These are phyloP conservation scores for Fragaria vesca DNA, from an alignment of 306 rosid genomes.

Conservation along the genomic window DNA sequence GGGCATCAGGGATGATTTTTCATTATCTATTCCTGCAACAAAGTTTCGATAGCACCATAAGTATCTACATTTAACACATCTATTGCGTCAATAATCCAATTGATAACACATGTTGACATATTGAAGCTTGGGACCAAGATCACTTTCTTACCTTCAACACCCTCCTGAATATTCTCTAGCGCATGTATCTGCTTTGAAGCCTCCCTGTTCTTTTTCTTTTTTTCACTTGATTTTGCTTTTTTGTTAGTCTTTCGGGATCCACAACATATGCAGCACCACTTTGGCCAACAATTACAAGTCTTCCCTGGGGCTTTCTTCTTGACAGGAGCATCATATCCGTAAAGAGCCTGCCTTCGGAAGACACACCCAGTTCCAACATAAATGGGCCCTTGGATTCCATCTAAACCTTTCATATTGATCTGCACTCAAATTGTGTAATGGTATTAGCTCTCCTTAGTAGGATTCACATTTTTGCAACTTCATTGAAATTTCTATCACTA, in stretches of 20 bases:
- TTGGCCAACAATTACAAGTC: conserved; percentile 90
- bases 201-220: conserved; percentile 61
- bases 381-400: conserved; percentile 95
- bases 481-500: neutral
- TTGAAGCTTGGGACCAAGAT: neutral
- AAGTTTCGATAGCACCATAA: conserved; percentile 23
- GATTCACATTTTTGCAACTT: neutral
- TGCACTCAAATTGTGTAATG: conserved; percentile 18
- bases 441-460: conserved; percentile 22
- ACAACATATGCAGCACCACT: conserved; percentile 72
- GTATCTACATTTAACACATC: neutral
- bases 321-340: conserved; percentile 84
- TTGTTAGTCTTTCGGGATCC: conserved; percentile 70
- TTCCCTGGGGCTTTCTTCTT: conserved; percentile 71
- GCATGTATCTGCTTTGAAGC: conserved; percentile 62
- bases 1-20: conserved; percentile 61
- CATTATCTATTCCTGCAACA: conserved; percentile 66
- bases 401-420: conserved; percentile 97
- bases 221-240: conserved; percentile 45
- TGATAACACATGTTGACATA: neutral
- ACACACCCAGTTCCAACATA: conserved; percentile 97
- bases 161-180: conserved; percentile 73
- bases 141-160: conserved; percentile 58
- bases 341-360: conserved; percentile 91
- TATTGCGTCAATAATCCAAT: neutral